Base-by-base conservation (phyloP, 192 early-diverging fungal genomes). In the Thoreauomyces humboldtii region DNA sequence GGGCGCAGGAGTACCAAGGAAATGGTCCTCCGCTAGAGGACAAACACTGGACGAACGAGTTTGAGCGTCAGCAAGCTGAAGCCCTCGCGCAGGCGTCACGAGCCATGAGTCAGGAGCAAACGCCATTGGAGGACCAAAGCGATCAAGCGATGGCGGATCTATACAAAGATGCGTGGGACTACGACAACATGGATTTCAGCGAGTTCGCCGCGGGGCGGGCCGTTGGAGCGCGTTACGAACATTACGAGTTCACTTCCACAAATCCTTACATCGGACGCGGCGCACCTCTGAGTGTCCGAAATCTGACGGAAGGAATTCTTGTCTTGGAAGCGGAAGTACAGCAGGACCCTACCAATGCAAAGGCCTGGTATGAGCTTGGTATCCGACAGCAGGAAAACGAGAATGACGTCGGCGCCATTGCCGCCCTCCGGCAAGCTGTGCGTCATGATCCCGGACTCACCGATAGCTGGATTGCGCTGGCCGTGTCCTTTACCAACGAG, bases 351-450 rank as follows among this genome's bases (percentile, higher is more conserved):
- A 64, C 79, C 34, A 87, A 98, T 72, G 89, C 92, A 0, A 71
- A 72, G 0, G 80, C 89, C 48, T 99, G 97, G 97, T 77, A 88
- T 59, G 71, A 85, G 65, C 80, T 99, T 7, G 97, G 97, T 35
- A 74, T 91, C 32, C 77, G 80, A 50, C 97, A 99, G 69, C 94
- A 96, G 61, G 97, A 99, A 68, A 98, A 97, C 73, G 97, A 99
- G 69, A 89, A 92, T 43, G 97, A 99, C 63, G 77, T 78, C 1
- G 81, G 86, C 19, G 95, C 97, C 0, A 95, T 99, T 63, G 88
- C 91, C 0, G 92, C 97, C 0, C 74, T 99, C 33, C 77, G 86
- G 21, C 90, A 89, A 51, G 91, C 92, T 9, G 82, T 93, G 2
- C 72, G 74, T 43, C 63, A 89, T 6, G 85, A 96, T 59, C 91